These are phyloP conservation scores for Aureobasidium sp. DNA, from an alignment of 2,329 filamentous ascomycete genomes.

Conservation along the genomic window DNA sequence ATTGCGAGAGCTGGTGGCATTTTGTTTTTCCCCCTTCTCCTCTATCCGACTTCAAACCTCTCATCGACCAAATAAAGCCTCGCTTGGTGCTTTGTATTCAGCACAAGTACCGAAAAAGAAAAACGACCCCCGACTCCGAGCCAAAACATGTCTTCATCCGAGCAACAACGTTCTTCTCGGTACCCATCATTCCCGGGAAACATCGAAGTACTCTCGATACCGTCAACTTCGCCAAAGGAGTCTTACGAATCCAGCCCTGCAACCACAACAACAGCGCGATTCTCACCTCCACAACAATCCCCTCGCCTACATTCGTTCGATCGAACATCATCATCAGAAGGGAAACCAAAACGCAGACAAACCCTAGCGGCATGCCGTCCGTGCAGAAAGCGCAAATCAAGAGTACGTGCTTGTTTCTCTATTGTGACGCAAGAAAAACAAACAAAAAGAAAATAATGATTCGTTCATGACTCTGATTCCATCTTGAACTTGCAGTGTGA, in stretches of 20 bases:
- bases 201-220: conserved; percentile 1
- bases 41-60: too few species aligned
- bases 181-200: background rate
- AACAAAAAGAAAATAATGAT: background rate
- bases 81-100: too few species aligned
- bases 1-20: too few species aligned
- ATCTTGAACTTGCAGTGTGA: background rate
- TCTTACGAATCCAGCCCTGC: background rate
- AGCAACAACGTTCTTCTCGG: background rate
- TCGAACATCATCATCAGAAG: background rate
- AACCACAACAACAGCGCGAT: background rate
- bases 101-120: too few species aligned
- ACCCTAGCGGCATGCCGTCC: conserved; percentile 9
- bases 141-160: background rate
- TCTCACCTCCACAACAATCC: background rate
- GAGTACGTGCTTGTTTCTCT: background rate
- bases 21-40: too few species aligned
- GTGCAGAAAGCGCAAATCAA: conserved; percentile 11
- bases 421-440: too few species aligned
- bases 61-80: too few species aligned
- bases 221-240: background rate
- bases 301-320: too few species aligned
- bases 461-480: background rate
- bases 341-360: background rate
- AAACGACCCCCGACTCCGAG: too few species aligned